Base-by-base conservation (phyloP, 2,329 filamentous ascomycete genomes). In the Botryosphaeria dothidea region DNA sequence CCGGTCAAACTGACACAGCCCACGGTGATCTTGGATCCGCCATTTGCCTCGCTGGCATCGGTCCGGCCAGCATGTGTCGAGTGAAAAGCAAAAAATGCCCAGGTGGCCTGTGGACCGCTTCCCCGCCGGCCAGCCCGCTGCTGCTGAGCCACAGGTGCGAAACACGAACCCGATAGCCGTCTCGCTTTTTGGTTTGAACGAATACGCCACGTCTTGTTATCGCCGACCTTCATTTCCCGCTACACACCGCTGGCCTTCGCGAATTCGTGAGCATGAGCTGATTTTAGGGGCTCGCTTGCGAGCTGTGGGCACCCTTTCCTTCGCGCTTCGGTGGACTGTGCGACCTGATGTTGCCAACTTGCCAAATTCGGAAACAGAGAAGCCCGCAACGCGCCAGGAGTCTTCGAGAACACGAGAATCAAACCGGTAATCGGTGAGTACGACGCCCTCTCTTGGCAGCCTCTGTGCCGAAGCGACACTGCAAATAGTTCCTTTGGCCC, bases 291-390 rank as follows among this genome's bases (percentile, higher is more conserved):
- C n/a, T 45, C 54, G 54, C 31, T 7, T 58, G 15, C 19, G 36
- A 27, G 51, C 51, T 15, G 34, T 27, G 52, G 31, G 31, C 51
- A 38, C 31, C 11, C n/a, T n/a, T 34, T 38, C 31, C 7, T 58
- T 58, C 52, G 54, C 34, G 15, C 23, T 15, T 21, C 38, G 54
- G 49, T 52, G 49, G 29, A 52, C 49, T 52, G 49, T 52, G 49
- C 49, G 49, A 36, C 17, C 27, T 13, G 29, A 19, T 29, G 15
- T 34, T 31, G 25, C 15, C n/a, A 27, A 25, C 31, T 58, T 58
- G 38, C 54, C 54, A 19, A 15, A 58, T 58, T 8, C 17, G 41
- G 54, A 29, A 58, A 45, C 19, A 8, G 38, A 41, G 38, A 29
- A 58, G 23, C 34, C 34, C 4, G 23, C 27, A 27, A 52, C n/a